These are phyloP conservation scores for Hermanozyma aechmeae DNA, from an alignment of 805 yeast genomes.

Conservation along the genomic window DNA sequence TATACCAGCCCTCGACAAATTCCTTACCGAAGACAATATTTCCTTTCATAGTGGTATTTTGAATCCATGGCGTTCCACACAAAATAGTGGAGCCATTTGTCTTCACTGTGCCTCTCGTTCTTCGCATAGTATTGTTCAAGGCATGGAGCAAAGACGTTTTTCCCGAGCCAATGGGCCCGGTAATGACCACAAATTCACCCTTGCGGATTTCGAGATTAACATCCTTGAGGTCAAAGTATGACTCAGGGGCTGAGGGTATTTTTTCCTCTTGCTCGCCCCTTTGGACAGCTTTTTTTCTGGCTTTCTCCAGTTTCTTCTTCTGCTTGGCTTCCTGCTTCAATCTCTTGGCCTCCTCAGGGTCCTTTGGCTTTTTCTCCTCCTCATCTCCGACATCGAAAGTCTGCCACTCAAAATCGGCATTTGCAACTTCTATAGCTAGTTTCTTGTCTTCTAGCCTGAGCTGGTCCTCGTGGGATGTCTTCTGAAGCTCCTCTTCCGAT, in stretches of 20 bases:
- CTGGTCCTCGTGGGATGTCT: not conserved
- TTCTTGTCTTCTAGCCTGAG: not conserved
- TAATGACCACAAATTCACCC: conserved; percentile 27
- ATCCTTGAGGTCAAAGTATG: conserved; percentile 1
- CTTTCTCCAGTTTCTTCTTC: not conserved
- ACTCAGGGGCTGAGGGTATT: not conserved
- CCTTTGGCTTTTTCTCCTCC: not conserved
- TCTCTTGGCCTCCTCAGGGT: not conserved
- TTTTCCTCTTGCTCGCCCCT: conserved; percentile 1
- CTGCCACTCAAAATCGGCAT: conserved; percentile 24
- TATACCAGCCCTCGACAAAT: conserved; percentile 14
- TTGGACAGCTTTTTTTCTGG: conserved; percentile 1
- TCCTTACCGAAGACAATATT: conserved; percentile 21
- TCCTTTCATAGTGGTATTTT: conserved; percentile 23
- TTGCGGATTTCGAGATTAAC: conserved; percentile 16
- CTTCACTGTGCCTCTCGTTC: conserved; percentile 1
- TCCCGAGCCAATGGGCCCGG: conserved; percentile 30
- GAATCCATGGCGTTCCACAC: conserved; percentile 31
- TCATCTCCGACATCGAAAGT: conserved; percentile 1
- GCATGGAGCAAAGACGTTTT: conserved; percentile 4
- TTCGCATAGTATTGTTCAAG: conserved; percentile 2
- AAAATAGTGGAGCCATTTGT: conserved; percentile 17
- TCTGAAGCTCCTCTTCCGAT: not conserved
- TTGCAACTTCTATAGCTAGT: conserved; percentile 11
- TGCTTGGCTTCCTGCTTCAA: not conserved